Evolutionary conservation across 257 asterid species (phyloP).

Genomic region (Penstemon barbatus): DNA sequence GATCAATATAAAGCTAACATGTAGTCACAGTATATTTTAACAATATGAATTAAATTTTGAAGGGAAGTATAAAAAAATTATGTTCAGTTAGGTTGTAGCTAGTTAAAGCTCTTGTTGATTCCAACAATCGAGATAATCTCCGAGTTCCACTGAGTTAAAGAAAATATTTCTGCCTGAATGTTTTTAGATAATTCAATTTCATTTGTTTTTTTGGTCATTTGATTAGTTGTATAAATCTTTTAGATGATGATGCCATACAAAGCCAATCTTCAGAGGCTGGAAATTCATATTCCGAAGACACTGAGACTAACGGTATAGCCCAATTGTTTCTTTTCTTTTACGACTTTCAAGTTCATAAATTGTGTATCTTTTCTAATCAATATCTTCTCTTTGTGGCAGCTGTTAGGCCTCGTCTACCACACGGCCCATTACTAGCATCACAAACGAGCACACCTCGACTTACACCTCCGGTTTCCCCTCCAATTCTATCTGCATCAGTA

Average conservation of each 20-base stretch:
- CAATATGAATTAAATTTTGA: background rate
- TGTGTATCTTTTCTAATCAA: background rate
- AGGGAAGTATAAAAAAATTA: background rate
- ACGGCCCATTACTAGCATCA: constrained; percentile 67
- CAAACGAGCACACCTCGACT: constrained; percentile 79
- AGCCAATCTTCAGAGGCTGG: constrained; percentile 61
- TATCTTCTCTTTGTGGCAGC: constrained; percentile 35
- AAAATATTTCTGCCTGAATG: background rate
- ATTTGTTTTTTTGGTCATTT: too few species aligned
- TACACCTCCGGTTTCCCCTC: constrained; percentile 92
- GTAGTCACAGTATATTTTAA: too few species aligned
- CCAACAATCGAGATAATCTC: constrained; percentile 1
- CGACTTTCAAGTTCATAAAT: background rate
- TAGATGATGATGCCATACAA: constrained; percentile 53
- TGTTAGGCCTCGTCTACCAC: constrained; percentile 57
- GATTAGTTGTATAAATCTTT: constrained; percentile 29
- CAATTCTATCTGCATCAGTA: constrained; percentile 71
- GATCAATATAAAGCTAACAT: too few species aligned
- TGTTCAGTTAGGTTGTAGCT: background rate
- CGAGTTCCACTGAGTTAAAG: background rate
- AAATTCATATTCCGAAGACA: constrained; percentile 46
- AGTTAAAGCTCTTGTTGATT: background rate
- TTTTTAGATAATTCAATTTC: constrained; percentile 11
- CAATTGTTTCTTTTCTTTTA: background rate
- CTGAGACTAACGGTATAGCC: constrained; percentile 57